Evolutionary conservation across 371 early-diverging fungal genomes (phyloP), one percentile per base, ranked within the genome.

Genomic region (Apophysomyces trapeziformis): DNA sequence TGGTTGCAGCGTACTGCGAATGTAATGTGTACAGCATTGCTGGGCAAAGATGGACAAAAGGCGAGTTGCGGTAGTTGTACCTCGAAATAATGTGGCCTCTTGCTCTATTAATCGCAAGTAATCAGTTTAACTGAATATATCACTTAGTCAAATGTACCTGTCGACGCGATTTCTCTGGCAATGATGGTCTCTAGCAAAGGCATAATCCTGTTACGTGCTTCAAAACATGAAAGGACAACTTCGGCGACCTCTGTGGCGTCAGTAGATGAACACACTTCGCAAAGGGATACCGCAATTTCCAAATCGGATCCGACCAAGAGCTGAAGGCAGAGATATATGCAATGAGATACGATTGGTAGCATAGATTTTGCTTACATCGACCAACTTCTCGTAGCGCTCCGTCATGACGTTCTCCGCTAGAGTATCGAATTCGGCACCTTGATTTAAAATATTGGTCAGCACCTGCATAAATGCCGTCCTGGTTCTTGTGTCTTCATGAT

Each of bases 391-490:
- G 65, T 92, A 91, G 16, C 93, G 84, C 67, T 85, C 87, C 18
- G 81, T 77, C 58, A 85, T 84, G 4, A 85, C 84, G 67, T 85
- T 90, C 60, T 92, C 92, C 0, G 89, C 91, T 36, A 96, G 73
- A 0, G 89, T 89, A 39, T 90, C 93, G 70, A 93, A 93, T 67
- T 93, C 91, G 7, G 92, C 89, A 5, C 95, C 96, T 66, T 89
- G 85, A 58, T 92, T 90, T 45, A 96, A 78, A 54, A 96, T 89
- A 68, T 95, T 93, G 16, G 96, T 90, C 60, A 96, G 73, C 37
- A 96, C 95, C 64, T 94, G 91, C 80, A 95, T 95, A 66, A 96
- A 96, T 9, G 95, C 90, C 4, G 93, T 87, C 36, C 96, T 82
- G 35, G 93, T 93, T 61, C 89, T 85, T n/a, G 86, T 73, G 74